Base-by-base conservation (phyloP, 1,139 yeast species). In the Geotrichum phurueaensis region DNA sequence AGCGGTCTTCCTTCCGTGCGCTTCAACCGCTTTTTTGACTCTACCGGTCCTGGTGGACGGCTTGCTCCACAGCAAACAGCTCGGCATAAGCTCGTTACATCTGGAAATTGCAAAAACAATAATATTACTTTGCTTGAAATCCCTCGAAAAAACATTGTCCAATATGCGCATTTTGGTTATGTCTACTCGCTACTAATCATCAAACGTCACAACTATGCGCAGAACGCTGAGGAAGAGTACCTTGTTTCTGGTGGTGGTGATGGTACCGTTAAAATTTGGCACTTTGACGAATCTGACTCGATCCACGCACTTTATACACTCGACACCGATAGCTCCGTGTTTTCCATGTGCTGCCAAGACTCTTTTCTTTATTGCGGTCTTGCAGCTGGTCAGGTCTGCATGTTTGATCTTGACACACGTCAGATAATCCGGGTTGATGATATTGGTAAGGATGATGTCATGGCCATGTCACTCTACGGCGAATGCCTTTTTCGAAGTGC, bases 111-210 rank as follows among this genome's bases (percentile, higher is more conserved):
- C 9, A 27, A 27, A 27, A 27, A 27, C 9, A 27, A 27, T 10
- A 27, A 27, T 10, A 27, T 27, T 27, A 72, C 71, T 33, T 75
- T 88, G 52, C 78, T 89, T 43, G 96, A 92, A 72, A 81, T 90
- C 18, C 87, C 88, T 0, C 77, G 83, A 10, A 78, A 79, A 25
- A 86, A 90, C 68, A 81, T 84, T 48, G 79, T 89, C 1, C 78
- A 84, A 15, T 94, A 89, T 73, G 97, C 99, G 1, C 99, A 94
- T 71, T 84, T 88, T 70, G 96, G 98, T 6, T 92, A 89, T 68
- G 85, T 94, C 20, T 90, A 91, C 72, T 82, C 92, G 49, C 81
- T 91, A 82, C 79, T 61, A 64, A 78, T 64, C 20, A 67, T 66
- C 51, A 64, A 54, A 33, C 57, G 63, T 18, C 31, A 54, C 51